A percentile compares a stretch with the other conserved stretches of the same genome.
Evolutionary conservation across 495 filamentous ascomycete species (phyloP).

Genomic region (Friedmanniomyces endolithicus): DNA sequence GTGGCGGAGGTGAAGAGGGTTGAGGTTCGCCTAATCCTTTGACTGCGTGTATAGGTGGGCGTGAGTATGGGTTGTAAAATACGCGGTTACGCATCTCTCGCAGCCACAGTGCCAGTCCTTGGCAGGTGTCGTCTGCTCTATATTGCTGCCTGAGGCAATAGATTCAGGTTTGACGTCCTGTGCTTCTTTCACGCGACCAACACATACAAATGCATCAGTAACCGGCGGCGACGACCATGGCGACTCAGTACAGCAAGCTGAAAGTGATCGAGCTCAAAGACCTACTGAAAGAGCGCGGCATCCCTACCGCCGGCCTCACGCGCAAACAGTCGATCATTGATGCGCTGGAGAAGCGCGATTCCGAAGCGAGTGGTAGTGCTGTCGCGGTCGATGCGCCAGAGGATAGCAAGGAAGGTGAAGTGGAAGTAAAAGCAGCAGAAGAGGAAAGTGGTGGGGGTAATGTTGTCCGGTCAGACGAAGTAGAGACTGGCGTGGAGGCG

Average conservation of each 20-base stretch:
- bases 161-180: too few relatives aligned
- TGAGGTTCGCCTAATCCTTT: neutral
- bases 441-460: neutral
- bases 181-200: too few relatives aligned
- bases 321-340: slow-evolving; percentile 30
- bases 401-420: slow-evolving; percentile 1
- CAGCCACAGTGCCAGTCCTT: too few relatives aligned
- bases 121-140: neutral
- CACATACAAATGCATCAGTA: too few relatives aligned
- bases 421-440: neutral
- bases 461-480: neutral
- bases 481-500: neutral
- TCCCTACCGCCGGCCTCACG: slow-evolving; percentile 30
- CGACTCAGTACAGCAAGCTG: slow-evolving; percentile 29
- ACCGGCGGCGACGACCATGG: neutral
- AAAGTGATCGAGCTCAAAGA: slow-evolving; percentile 28
- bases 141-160: too few relatives aligned
- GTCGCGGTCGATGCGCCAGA: slow-evolving; percentile 3
- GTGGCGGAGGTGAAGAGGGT: neutral
- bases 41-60: neutral
- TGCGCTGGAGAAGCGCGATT: slow-evolving; percentile 25
- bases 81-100: too few relatives aligned
- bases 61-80: neutral
- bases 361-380: slow-evolving; percentile 4
- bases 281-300: slow-evolving; percentile 29